These are phyloP conservation scores for Collybia mongolica DNA, from an alignment of 768 basidiomycete species.

Conservation along the genomic window DNA sequence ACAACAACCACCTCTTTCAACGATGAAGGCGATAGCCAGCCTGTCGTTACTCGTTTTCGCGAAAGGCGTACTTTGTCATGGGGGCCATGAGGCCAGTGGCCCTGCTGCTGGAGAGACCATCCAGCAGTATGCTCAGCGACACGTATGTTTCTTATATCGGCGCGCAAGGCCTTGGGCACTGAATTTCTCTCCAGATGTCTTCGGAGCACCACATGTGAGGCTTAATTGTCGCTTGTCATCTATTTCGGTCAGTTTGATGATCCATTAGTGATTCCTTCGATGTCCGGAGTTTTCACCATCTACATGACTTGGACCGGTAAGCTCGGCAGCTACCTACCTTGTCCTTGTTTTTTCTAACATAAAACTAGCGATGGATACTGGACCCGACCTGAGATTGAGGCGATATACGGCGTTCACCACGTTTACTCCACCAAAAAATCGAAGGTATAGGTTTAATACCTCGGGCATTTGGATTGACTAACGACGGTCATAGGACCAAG, in stretches of 20 bases:
- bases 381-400: slow-evolving; percentile 88
- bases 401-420: slow-evolving; percentile 95
- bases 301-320: slow-evolving; percentile 90
- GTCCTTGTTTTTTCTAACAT: slow-evolving; percentile 49
- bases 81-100: slow-evolving; percentile 53
- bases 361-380: slow-evolving; percentile 71
- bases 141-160: slow-evolving; percentile 58
- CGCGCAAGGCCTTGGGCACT: slow-evolving; percentile 13
- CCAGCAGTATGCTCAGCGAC: slow-evolving; percentile 83
- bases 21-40: slow-evolving; percentile 49
- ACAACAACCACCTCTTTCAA: slow-evolving; percentile 4
- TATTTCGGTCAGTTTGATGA: slow-evolving; percentile 6
- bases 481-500: slow-evolving; percentile 53
- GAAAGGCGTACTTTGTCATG: slow-evolving; percentile 44
- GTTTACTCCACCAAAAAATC: slow-evolving; percentile 83
- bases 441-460: slow-evolving; percentile 38
- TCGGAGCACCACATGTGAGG: slow-evolving; percentile 83
- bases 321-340: slow-evolving; percentile 91
- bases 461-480: neutral
- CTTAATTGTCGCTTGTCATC: slow-evolving; percentile 1
- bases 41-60: slow-evolving; percentile 39
- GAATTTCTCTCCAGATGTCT: slow-evolving; percentile 62
- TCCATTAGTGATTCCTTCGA: slow-evolving; percentile 74
- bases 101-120: slow-evolving; percentile 59
- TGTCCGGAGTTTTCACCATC: slow-evolving; percentile 85